A percentile compares a stretch with the other conserved stretches of the same genome.
These are phyloP conservation scores for Raphidocelis subcapitata DNA, from an alignment of 139 green algal species.

Conservation along the genomic window DNA sequence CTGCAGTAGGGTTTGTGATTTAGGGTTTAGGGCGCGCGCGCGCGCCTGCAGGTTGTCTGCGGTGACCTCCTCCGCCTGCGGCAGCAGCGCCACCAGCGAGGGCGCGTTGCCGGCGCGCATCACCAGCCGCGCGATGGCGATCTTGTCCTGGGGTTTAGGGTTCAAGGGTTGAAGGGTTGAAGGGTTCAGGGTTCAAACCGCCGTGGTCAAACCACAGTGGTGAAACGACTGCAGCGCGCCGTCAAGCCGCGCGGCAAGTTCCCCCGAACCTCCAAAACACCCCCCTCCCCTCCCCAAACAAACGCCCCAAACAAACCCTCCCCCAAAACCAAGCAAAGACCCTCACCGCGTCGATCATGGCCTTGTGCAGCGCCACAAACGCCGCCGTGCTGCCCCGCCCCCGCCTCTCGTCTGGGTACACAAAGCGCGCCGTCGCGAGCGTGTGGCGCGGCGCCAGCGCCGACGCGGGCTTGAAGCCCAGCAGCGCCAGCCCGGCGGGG, in stretches of 20 bases:
- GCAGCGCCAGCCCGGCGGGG: constrained; percentile 12
- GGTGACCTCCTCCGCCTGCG: constrained; percentile 7
- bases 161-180: too few relatives aligned
- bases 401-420: constrained; percentile 20
- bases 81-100: constrained; percentile 10
- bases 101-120: neutral
- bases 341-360: neutral
- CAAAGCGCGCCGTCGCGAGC: constrained; percentile 1
- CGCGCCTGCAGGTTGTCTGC: neutral
- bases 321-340: too few relatives aligned
- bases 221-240: too few relatives aligned
- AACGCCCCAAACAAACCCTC: too few relatives aligned
- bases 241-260: too few relatives aligned
- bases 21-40: too few relatives aligned
- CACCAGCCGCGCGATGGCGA: neutral
- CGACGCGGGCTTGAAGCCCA: constrained; percentile 17
- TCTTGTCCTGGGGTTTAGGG: too few relatives aligned
- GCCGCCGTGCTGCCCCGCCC: constrained; percentile 25
- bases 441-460: constrained; percentile 2
- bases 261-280: too few relatives aligned
- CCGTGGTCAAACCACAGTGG: too few relatives aligned
- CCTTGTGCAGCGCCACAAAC: constrained; percentile 15
- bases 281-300: too few relatives aligned
- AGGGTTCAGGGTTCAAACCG: too few relatives aligned
- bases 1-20: too few relatives aligned